A percentile compares a stretch with the other conserved stretches of the same genome.
Evolutionary conservation across 2,329 filamentous ascomycete genomes (phyloP).

Genomic region (Bipolaris victoriae): DNA sequence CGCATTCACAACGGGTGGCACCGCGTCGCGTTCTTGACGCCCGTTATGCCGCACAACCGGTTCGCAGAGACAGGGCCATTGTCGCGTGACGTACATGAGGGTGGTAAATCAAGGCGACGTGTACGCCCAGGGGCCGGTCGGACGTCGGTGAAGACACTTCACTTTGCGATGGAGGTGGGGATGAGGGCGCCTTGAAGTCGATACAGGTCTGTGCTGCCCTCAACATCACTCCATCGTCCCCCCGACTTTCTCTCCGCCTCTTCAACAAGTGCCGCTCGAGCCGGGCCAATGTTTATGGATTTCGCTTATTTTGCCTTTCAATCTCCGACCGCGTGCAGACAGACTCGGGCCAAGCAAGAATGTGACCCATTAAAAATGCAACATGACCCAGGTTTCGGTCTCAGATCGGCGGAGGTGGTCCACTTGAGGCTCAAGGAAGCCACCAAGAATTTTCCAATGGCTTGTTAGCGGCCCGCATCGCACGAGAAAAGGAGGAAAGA

Average conservation of each 20-base stretch:
- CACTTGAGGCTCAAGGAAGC: constrained; percentile 19
- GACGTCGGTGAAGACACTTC: constrained; percentile 16
- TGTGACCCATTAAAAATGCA: constrained; percentile 8
- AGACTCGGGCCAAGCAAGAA: background rate
- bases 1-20: constrained; percentile 5
- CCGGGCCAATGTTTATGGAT: constrained; percentile 8
- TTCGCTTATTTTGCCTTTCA: constrained; percentile 5
- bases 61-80: background rate
- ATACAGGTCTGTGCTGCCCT: constrained; percentile 17
- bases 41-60: constrained; percentile 12
- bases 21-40: constrained; percentile 2
- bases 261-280: constrained; percentile 17
- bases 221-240: constrained; percentile 8
- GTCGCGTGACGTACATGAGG: background rate
- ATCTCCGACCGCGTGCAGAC: constrained; percentile 10
- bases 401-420: constrained; percentile 12
- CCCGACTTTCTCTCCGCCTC: constrained; percentile 16
- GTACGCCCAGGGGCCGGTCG: constrained; percentile 5
- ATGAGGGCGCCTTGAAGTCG: constrained; percentile 8
- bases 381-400: constrained; percentile 10
- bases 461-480: constrained; percentile 11
- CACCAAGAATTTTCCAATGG: constrained; percentile 15
- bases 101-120: constrained; percentile 2
- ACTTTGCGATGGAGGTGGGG: constrained; percentile 15
- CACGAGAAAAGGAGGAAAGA: constrained; percentile 5